phyloP scores from a whole-genome alignment of 371 early-diverging fungal genomes.

The Chytridiales sp. region DNA sequence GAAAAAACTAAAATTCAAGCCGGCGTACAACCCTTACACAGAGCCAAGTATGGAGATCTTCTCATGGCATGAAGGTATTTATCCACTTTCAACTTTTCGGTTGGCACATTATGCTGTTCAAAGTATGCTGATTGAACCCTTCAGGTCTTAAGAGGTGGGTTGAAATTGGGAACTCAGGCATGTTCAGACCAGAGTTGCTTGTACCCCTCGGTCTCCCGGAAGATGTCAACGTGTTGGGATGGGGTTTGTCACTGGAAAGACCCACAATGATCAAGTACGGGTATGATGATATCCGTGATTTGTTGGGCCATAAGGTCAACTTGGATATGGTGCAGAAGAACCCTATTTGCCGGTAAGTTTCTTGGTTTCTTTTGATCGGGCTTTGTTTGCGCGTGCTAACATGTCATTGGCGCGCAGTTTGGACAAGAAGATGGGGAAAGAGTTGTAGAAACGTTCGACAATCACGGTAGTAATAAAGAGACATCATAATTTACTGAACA shows the following conservation, averaged over 20 bases:
- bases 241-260: conserved; percentile 99
- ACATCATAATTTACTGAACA: too few relatives aligned
- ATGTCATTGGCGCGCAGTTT: not conserved
- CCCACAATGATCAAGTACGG: conserved; percentile 99
- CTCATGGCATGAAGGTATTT: conserved; percentile 87
- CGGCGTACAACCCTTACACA: conserved; percentile 99
- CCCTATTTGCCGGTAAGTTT: conserved; percentile 61
- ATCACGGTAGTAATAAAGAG: too few relatives aligned
- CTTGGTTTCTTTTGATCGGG: not conserved
- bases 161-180: conserved; percentile 99
- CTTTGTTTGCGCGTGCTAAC: not conserved
- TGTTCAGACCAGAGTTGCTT: conserved; percentile 99
- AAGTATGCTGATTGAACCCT: not conserved
- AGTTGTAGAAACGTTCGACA: conserved; percentile 11
- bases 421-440: conserved; percentile 33
- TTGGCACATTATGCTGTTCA: not conserved
- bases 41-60: conserved; percentile 99
- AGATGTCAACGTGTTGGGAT: conserved; percentile 97
- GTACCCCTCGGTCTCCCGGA: conserved; percentile 94
- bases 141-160: conserved; percentile 93
- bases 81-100: not conserved
- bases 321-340: conserved; percentile 91
- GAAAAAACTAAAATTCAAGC: conserved; percentile 98
- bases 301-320: conserved; percentile 99
- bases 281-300: conserved; percentile 95